phyloP scores from a whole-genome alignment of 2,329 filamentous ascomycete genomes.

The Neonectria punicea region DNA sequence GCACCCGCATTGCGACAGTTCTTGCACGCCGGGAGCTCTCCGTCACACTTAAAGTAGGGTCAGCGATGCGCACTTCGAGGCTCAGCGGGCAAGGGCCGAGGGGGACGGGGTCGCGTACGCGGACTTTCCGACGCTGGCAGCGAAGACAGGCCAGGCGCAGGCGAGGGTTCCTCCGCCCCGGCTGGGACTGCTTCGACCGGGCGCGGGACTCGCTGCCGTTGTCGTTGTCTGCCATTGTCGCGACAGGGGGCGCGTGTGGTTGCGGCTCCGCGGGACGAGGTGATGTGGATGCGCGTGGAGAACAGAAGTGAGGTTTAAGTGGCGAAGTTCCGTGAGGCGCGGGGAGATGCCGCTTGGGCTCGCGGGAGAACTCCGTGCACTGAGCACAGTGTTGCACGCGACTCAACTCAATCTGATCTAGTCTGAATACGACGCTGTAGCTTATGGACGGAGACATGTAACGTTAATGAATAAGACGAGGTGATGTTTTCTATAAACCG shows the following conservation, averaged over 20 bases:
- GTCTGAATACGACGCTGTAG: background rate
- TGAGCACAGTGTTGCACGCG: background rate
- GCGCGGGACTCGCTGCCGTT: conserved; percentile 6
- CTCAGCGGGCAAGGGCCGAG: background rate
- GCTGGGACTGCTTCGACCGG: conserved; percentile 28
- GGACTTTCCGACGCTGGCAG: conserved; percentile 62
- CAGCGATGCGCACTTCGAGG: background rate
- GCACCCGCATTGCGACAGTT: conserved; percentile 56
- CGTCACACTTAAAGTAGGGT: conserved; percentile 54
- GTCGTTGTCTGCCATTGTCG: conserved; percentile 29
- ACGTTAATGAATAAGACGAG: background rate
- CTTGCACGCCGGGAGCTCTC: conserved; percentile 53
- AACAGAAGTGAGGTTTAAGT: conserved; percentile 7
- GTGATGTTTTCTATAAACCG: background rate
- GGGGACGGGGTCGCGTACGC: conserved; percentile 43
- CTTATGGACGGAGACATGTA: background rate
- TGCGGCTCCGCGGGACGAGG: background rate
- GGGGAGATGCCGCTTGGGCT: conserved; percentile 32
- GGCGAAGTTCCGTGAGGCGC: conserved; percentile 30
- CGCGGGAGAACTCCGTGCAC: background rate
- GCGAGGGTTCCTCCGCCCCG: conserved; percentile 40
- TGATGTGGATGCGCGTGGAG: conserved; percentile 5
- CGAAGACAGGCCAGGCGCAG: conserved; percentile 46
- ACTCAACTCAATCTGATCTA: background rate
- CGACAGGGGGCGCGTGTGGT: background rate